Conservation (phyloP, 345 rosid genomes). For the Gossypium bickii region DNA sequence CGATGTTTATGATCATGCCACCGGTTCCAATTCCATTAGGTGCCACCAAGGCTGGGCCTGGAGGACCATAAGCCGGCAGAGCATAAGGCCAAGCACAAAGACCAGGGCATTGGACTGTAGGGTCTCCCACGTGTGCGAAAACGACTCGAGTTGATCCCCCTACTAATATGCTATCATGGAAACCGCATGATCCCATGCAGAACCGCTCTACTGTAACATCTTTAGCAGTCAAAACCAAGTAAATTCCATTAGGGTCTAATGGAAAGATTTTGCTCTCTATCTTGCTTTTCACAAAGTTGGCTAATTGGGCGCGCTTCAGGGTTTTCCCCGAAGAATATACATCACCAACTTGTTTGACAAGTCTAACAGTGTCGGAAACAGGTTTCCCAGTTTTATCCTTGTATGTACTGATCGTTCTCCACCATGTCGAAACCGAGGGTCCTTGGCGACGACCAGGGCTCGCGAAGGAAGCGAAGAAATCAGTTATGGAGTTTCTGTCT, state of each 20-base stretch:
- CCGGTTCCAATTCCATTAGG: conserved; percentile 73
- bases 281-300: neutral
- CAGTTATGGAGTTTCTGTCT: conserved; percentile 18
- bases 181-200: conserved; percentile 48
- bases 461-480: conserved; percentile 18
- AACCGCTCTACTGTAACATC: conserved; percentile 50
- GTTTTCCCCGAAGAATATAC: conserved; percentile 15
- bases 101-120: conserved; percentile 68
- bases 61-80: conserved; percentile 78
- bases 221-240: conserved; percentile 50
- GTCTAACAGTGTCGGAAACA: conserved; percentile 12
- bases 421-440: conserved; percentile 17
- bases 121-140: conserved; percentile 71
- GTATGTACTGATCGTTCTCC: conserved; percentile 18
- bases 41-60: conserved; percentile 51
- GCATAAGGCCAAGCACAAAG: conserved; percentile 89
- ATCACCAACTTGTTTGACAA: conserved; percentile 19
- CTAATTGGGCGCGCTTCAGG: conserved; percentile 8
- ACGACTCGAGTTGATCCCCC: conserved; percentile 31
- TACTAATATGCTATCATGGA: conserved; percentile 23
- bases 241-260: conserved; percentile 25
- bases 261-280: neutral
- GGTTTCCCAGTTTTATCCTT: conserved; percentile 15
- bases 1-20: conserved; percentile 74
- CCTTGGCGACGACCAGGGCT: neutral